These are phyloP conservation scores for Sclerotinia subarctica DNA, from an alignment of 2,329 filamentous ascomycete genomes.

Conservation along the genomic window DNA sequence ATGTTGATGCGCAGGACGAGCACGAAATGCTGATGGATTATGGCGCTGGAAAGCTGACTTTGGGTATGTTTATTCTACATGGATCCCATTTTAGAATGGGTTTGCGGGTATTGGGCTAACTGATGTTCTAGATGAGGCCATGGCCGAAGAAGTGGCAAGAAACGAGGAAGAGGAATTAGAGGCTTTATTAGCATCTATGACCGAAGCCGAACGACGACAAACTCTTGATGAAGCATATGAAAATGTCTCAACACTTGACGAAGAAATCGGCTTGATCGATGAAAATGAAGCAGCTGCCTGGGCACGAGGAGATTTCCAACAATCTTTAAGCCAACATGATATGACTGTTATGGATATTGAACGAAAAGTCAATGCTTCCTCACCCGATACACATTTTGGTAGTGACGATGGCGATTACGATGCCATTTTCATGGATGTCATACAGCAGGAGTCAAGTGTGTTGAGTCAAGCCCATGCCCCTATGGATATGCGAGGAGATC, in stretches of 20 bases:
- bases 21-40: conserved; percentile 19
- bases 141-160: conserved; percentile 51
- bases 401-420: conserved; percentile 61
- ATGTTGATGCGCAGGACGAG: conserved; percentile 25
- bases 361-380: conserved; percentile 11
- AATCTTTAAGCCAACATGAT: background rate
- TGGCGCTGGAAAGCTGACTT: conserved; percentile 14
- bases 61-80: conserved; percentile 12
- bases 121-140: conserved; percentile 37
- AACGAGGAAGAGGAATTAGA: conserved; percentile 57
- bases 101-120: conserved; percentile 5
- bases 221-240: conserved; percentile 15
- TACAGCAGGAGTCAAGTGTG: conserved; percentile 45
- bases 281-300: background rate
- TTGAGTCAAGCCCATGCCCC: conserved; percentile 15
- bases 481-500: conserved; percentile 9
- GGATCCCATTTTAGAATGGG: background rate
- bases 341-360: conserved; percentile 16
- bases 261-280: conserved; percentile 16
- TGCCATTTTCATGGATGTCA: conserved; percentile 62
- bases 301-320: conserved; percentile 5
- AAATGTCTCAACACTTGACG: conserved; percentile 18
- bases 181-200: conserved; percentile 51
- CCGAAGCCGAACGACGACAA: conserved; percentile 34
- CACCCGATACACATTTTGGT: conserved; percentile 31